Evolutionary conservation across 495 filamentous ascomycete genomes (phyloP), one percentile per base, ranked within the genome.

Genomic region (Hypoxylon intermedium): DNA sequence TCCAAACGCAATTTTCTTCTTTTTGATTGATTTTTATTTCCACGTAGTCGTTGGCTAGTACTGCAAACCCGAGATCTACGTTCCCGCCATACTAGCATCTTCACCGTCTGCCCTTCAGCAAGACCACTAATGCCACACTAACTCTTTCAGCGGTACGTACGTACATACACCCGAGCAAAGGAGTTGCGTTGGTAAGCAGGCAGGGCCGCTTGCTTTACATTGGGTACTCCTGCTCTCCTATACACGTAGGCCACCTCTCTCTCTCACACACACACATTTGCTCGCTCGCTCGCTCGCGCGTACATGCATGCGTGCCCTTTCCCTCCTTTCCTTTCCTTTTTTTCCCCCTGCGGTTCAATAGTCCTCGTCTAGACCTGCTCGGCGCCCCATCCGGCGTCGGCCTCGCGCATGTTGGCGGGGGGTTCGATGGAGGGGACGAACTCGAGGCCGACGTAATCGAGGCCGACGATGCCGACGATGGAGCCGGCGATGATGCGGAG

Each of bases 371-470:
- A 96, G 46, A 96, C 88, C 79, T 94, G 76, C 80, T 96, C 92
- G 43, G 91, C 90, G 55, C 92, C 92, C 92, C 92, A 97, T 63
- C 91, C 87, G 53, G 84, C 87, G 75, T 94, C 91, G 53, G 78
- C 79, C 74, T 96, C 92, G 74, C 94, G 86, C 95, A 99, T 99
- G 79, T 96, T 99, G 66, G 91, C 87, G 15, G 95, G 95, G 16
- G 95, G 93, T 81, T 99, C 94, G 70, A 99, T 96, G 33, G 87
- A 92, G 0, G 95, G 94, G 53, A 97, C 87, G 75, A 91, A 99
- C 77, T 98, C 93, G 62, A 98, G 84, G 15, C 83, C 89, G 44
- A 85, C 77, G 75, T 97, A 98, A 31, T 72, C 87, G 34, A 95
- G 66, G 49, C 93, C 93, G 53, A 89, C 81, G 42, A 93, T 57